Percentiles rank a stretch among this genome's conserved stretches.
Conservation (phyloP, 768 basidiomycete genomes). For the Clitopilus hobsonii region DNA sequence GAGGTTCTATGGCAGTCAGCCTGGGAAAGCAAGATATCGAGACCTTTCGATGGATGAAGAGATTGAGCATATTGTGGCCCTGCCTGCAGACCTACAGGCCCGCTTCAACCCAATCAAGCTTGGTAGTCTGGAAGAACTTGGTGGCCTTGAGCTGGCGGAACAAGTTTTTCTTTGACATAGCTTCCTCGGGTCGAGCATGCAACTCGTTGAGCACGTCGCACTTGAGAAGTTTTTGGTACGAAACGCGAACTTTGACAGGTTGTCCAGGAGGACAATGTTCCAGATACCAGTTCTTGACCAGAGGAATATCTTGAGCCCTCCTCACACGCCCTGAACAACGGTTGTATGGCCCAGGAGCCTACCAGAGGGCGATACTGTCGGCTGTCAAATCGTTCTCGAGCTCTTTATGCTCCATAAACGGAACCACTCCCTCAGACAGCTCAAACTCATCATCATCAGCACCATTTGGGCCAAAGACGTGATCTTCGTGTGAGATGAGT, state of each 20-base stretch:
- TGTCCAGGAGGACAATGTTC: conserved; percentile 97
- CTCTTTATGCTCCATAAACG: conserved; percentile 77
- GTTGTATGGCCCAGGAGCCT: conserved; percentile 96
- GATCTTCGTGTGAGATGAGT: conserved; percentile 84
- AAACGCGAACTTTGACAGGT: conserved; percentile 96
- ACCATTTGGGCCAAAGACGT: conserved; percentile 85
- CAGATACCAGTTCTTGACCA: conserved; percentile 98
- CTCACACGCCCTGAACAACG: conserved; percentile 89
- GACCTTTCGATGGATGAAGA: conserved; percentile 94
- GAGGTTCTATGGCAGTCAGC: conserved; percentile 71
- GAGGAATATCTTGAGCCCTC: conserved; percentile 90
- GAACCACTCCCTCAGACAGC: conserved; percentile 69
- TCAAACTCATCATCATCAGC: conserved; percentile 86
- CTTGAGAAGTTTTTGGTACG: conserved; percentile 97
- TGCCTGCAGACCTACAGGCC: conserved; percentile 98
- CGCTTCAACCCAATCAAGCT: conserved; percentile 98
- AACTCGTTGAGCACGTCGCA: conserved; percentile 94
- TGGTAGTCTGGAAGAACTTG: conserved; percentile 99
- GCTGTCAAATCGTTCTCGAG: conserved; percentile 90
- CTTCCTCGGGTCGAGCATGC: conserved; percentile 83
- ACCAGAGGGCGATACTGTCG: conserved; percentile 97
- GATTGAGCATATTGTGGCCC: conserved; percentile 99
- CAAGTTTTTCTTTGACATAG: conserved; percentile 96
- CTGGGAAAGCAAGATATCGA: background rate
- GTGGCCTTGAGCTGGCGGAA: conserved; percentile 97